Percentiles rank a stretch among this genome's conserved stretches.
phyloP scores from a whole-genome alignment of 108 stramenopile species.

The Nitzschia inconspicua region DNA sequence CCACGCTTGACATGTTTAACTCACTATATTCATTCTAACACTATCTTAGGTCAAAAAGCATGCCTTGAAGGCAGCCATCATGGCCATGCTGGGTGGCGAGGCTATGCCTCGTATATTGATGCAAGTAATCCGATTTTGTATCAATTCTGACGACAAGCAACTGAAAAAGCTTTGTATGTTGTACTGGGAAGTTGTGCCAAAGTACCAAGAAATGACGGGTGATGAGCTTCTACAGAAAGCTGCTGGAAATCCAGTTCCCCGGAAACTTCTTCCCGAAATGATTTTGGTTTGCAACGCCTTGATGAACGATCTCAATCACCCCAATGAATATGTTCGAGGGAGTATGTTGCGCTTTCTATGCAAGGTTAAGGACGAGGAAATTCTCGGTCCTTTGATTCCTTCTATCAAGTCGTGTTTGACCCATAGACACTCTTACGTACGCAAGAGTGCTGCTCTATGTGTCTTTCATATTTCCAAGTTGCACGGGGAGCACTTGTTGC shows the following conservation, averaged over 20 bases:
- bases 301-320: conserved; percentile 98
- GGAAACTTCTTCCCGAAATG: conserved; percentile 98
- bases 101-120: conserved; percentile 96
- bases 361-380: conserved; percentile 96
- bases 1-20: neutral
- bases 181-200: conserved; percentile 99
- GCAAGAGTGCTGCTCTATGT: conserved; percentile 95
- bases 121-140: conserved; percentile 99
- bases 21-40: neutral
- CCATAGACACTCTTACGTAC: conserved; percentile 96
- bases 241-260: conserved; percentile 64
- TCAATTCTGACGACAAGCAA: conserved; percentile 97
- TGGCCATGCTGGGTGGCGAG: conserved; percentile 97
- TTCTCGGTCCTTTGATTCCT: conserved; percentile 95
- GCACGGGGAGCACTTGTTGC: conserved; percentile 88
- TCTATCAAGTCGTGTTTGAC: conserved; percentile 93
- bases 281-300: conserved; percentile 98
- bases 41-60: conserved; percentile 73
- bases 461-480: conserved; percentile 92
- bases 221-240: conserved; percentile 72
- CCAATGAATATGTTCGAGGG: conserved; percentile 99
- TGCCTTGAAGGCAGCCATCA: conserved; percentile 96
- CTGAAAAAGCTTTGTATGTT: conserved; percentile 98
- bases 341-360: conserved; percentile 98
- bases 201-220: conserved; percentile 84